Conservation (phyloP, 345 rosid species). For the Eucalyptus virginea region DNA sequence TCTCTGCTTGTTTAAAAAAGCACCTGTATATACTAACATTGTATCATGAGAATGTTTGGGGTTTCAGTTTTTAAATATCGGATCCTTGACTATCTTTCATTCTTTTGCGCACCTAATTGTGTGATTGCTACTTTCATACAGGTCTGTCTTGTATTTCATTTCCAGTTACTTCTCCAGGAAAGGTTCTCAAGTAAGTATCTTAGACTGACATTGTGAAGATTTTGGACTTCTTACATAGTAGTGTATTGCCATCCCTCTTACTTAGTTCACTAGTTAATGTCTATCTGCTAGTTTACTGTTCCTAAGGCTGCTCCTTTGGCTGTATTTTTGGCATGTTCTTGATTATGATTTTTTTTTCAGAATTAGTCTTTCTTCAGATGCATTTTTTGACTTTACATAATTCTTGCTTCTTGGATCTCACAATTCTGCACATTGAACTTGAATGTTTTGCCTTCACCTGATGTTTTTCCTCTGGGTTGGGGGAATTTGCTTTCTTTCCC, state of each 20-base stretch:
- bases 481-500: background rate
- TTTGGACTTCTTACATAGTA: background rate
- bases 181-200: constrained; percentile 70
- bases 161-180: constrained; percentile 68
- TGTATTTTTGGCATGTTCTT: background rate
- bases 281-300: background rate
- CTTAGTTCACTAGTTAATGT: background rate
- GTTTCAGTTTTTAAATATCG: background rate
- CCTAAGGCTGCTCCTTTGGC: background rate
- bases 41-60: background rate
- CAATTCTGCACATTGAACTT: background rate
- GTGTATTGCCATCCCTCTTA: background rate
- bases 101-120: background rate
- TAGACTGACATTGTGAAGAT: background rate
- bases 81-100: background rate
- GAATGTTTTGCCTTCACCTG: background rate
- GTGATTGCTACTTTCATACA: background rate
- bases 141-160: constrained; percentile 79
- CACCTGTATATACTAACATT: background rate
- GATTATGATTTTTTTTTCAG: background rate
- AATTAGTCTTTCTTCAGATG: background rate
- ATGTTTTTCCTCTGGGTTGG: background rate
- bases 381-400: background rate
- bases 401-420: background rate
- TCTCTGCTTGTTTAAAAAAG: background rate